Base-by-base conservation (phyloP, 78 protist genomes). In the Diacronema lutheri region DNA sequence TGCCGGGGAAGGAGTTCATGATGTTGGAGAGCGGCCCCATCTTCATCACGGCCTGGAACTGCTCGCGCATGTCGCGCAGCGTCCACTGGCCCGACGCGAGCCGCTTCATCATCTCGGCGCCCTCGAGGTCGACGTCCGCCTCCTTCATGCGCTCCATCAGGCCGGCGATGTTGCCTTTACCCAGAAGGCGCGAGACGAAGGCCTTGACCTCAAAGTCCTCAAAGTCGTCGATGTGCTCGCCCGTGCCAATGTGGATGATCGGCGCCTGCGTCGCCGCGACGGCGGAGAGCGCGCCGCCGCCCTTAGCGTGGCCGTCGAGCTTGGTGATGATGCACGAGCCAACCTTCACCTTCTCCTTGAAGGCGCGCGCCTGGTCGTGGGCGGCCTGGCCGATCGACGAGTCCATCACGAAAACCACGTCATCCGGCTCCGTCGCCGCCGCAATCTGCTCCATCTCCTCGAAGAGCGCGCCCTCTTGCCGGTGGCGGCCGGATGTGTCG, bases 291-390 rank as follows among this genome's bases (percentile, higher is more conserved):
- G 98, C 97, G 55, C 99, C 98, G 38, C 99, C 99, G 31, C 99
- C 99, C 90, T 96, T 97, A 55, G 99, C 97, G 86, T 97, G 95
- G 65, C 99, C 99, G 73, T 98, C 99, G 77, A 98, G 78, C 91
- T 98, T 98, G 20, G 99, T 98, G 61, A 98, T 91, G 91, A 98
- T 95, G 74, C 95, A 96, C 0, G 97, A 88, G 46, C 99, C 99
- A 61, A 97, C 96, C 31, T 56, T 58, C 40, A 97, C 98, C 41
- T 65, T 65, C 72, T 57, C 29, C 37, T 80, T 58, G 58, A 80
- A 80, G 35, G 85, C 73, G 26, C 5, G 0, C 58, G 88, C 88
- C 81, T 84, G 88, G 20, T 71, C 82, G 46, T 60, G 50, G 40
- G 81, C 85, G 38, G 85, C 88, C 83, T 88, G 90, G 13, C 87